phyloP scores from a whole-genome alignment of 306 rosid species.

The Malus orientalis region DNA sequence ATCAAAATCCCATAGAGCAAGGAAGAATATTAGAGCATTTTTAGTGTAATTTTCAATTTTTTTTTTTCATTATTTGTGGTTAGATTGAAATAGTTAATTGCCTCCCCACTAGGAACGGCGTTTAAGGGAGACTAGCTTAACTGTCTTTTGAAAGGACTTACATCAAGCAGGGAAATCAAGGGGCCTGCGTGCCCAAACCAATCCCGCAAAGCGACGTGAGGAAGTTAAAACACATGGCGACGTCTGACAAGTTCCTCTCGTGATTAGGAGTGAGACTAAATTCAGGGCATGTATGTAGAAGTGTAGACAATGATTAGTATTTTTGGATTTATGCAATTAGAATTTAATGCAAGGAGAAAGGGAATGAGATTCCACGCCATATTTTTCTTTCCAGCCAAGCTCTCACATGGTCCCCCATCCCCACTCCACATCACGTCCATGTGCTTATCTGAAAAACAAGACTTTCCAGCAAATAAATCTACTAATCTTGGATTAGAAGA shows the following conservation, averaged over 20 bases:
- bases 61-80: neutral
- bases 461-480: slow-evolving; percentile 29
- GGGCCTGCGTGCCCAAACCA: neutral
- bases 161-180: neutral
- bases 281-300: slow-evolving; percentile 18
- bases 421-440: slow-evolving; percentile 35
- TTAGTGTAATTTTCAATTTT: slow-evolving; percentile 10
- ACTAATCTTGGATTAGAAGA: slow-evolving; percentile 26
- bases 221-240: neutral
- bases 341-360: slow-evolving; percentile 20
- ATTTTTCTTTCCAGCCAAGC: slow-evolving; percentile 37
- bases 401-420: slow-evolving; percentile 46
- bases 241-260: neutral
- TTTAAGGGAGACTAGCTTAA: neutral
- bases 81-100: slow-evolving; percentile 18
- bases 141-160: neutral
- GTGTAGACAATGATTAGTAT: slow-evolving; percentile 51
- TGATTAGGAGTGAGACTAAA: neutral
- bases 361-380: slow-evolving; percentile 30
- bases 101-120: neutral
- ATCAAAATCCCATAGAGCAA: slow-evolving; percentile 16
- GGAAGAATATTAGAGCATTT: slow-evolving; percentile 16
- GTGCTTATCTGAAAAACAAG: slow-evolving; percentile 44
- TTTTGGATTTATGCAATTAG: slow-evolving; percentile 31
- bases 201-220: neutral